Conservation (phyloP, 495 filamentous ascomycete genomes). For the Trichoderma orchidacearum region DNA sequence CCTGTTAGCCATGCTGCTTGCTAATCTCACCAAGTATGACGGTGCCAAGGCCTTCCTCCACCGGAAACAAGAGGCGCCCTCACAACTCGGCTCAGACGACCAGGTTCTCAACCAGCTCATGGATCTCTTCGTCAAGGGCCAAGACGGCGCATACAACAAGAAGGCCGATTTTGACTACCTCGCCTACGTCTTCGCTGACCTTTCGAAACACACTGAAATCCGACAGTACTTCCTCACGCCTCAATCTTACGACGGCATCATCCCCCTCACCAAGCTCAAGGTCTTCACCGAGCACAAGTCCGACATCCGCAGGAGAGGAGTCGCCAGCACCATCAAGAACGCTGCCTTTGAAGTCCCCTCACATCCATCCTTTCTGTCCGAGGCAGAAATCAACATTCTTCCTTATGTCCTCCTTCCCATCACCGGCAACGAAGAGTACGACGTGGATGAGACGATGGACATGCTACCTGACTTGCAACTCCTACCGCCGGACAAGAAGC, state of each 20-base stretch:
- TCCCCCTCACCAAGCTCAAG: conserved; percentile 74
- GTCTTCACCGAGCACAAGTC: conserved; percentile 87
- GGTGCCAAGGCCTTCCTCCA: conserved; percentile 50
- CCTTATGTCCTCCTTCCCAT: conserved; percentile 72
- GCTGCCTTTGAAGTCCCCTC: conserved; percentile 56
- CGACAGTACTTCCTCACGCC: conserved; percentile 61
- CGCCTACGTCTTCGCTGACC: conserved; percentile 83
- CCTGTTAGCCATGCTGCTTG: conserved; percentile 77
- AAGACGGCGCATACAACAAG: conserved; percentile 68
- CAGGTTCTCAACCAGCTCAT: conserved; percentile 78
- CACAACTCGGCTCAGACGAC: conserved; percentile 50
- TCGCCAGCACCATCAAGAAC: conserved; percentile 89
- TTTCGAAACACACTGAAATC: conserved; percentile 64
- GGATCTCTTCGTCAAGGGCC: conserved; percentile 89
- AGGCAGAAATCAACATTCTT: conserved; percentile 61
- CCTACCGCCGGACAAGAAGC: conserved; percentile 71
- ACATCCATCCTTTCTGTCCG: conserved; percentile 53
- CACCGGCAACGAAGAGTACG: conserved; percentile 44
- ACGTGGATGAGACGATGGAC: conserved; percentile 59
- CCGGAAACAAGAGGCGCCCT: conserved; percentile 46
- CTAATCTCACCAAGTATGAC: conserved; percentile 76
- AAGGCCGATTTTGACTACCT: conserved; percentile 85
- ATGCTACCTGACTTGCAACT: conserved; percentile 84
- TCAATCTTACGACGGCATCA: conserved; percentile 63
- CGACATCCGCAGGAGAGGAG: conserved; percentile 66